Evolutionary conservation across 495 filamentous ascomycete genomes (phyloP), one percentile per base, ranked within the genome.

Genomic region (Acidomyces sp.): DNA sequence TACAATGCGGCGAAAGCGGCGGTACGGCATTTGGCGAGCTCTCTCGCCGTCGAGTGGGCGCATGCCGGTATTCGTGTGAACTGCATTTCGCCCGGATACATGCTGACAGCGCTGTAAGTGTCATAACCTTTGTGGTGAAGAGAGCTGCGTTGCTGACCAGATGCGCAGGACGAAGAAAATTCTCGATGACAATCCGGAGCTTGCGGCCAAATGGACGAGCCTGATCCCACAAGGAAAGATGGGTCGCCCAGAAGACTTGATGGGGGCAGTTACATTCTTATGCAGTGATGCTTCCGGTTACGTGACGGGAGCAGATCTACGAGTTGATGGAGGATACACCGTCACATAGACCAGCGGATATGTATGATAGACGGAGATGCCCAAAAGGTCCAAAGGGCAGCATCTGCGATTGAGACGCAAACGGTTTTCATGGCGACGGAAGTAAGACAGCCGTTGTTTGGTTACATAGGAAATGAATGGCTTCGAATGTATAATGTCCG

Each of bases 241-340:
- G 86, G 88, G 88, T 12, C 71, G 79, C 3, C 90, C 88, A 0
- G 78, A 81, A 55, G 90, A 96, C 51, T 67, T 96, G 15, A 93
- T 88, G 85, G 88, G 88, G 1, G 77, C 88, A 1, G 88, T 94
- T 33, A 80, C 82, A 1, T 95, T 88, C 64, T 62, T 96, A 50
- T 74, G 82, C 20, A 88, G 82, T 41, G 90, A 94, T 57, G 88
- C 87, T 0, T 74, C 77, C 33, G 63, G 61, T 25, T 95, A 93
- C 64, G 75, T 95, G 31, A 96, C 85, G 11, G 88, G 90, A 10
- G 81, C 85, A 6, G 87, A 95, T 51, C 63, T 95, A 42, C 70
- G 85, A 12, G 84, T 94, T 16, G 87, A 95, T 56, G 88, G 88
- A 30, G 86, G 85, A 10, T 95, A 93, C 59, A 93, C 85, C 17